phyloP scores from a whole-genome alignment of 305 asterid species.

The Fraxinus floribunda region DNA sequence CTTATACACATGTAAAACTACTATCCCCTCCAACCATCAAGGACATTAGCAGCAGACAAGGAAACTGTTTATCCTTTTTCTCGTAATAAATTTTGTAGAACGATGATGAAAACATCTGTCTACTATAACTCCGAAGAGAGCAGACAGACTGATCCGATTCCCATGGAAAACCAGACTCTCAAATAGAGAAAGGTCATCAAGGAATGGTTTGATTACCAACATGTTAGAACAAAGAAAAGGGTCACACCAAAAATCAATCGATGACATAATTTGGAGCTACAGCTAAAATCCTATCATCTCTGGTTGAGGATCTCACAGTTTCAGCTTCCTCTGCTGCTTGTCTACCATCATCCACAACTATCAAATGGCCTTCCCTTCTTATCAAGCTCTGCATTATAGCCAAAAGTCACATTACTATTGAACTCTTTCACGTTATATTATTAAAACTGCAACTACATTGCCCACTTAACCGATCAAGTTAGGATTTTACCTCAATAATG shows the following conservation, averaged over 20 bases:
- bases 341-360: conserved; percentile 81
- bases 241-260: conserved; percentile 31
- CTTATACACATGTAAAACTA: background rate
- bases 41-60: background rate
- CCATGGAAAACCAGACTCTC: background rate
- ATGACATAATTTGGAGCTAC: conserved; percentile 86
- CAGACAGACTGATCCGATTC: background rate
- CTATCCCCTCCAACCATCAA: background rate
- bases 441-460: background rate
- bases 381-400: conserved; percentile 67
- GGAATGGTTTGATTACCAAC: background rate
- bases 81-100: background rate
- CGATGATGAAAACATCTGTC: background rate
- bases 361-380: conserved; percentile 78
- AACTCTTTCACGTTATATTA: background rate
- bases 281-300: conserved; percentile 74
- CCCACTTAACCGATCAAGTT: background rate
- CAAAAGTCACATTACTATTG: background rate
- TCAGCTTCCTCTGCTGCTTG: conserved; percentile 51
- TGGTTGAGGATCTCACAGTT: conserved; percentile 48
- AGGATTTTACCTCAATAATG: conserved; percentile 71
- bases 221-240: background rate
- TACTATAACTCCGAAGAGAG: background rate
- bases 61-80: background rate
- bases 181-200: background rate